Percentiles rank a stretch among this genome's conserved stretches.
Conservation (phyloP, 164 flowering plant genomes). For the Amborella trichopoda region DNA sequence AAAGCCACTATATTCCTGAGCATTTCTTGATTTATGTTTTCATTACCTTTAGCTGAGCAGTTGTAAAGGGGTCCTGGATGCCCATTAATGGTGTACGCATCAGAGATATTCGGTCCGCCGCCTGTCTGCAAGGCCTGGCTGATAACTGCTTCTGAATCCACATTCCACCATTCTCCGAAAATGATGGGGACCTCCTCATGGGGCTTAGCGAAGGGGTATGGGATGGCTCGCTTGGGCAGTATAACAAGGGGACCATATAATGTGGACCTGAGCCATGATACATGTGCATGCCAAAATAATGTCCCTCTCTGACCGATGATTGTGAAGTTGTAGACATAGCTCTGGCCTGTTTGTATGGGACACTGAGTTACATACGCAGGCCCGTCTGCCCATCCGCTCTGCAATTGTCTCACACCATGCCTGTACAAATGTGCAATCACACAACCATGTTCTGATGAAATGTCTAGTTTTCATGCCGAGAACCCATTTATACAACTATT, state of each 20-base stretch:
- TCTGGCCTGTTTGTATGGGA: constrained; percentile 2
- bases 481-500: too few species aligned
- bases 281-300: background rate
- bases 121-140: constrained; percentile 14
- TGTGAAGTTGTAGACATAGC: background rate
- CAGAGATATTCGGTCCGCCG: constrained; percentile 17
- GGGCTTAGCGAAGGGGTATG: background rate
- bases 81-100: constrained; percentile 21
- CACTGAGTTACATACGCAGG: constrained; percentile 1
- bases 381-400: constrained; percentile 4
- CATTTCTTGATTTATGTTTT: too few species aligned
- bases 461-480: too few species aligned
- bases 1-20: too few species aligned
- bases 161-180: constrained; percentile 21
- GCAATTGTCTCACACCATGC: background rate
- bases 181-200: background rate
- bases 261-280: background rate
- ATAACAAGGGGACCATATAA: background rate
- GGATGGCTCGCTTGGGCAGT: background rate
- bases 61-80: constrained; percentile 16
- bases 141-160: constrained; percentile 13
- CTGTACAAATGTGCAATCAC: too few species aligned
- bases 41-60: constrained; percentile 16
- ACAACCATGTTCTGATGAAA: too few species aligned
- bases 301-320: constrained; percentile 1